Percentiles rank a stretch among this genome's conserved stretches.
Evolutionary conservation across 768 basidiomycete genomes (phyloP).

Genomic region (Roridomyces roridus): DNA sequence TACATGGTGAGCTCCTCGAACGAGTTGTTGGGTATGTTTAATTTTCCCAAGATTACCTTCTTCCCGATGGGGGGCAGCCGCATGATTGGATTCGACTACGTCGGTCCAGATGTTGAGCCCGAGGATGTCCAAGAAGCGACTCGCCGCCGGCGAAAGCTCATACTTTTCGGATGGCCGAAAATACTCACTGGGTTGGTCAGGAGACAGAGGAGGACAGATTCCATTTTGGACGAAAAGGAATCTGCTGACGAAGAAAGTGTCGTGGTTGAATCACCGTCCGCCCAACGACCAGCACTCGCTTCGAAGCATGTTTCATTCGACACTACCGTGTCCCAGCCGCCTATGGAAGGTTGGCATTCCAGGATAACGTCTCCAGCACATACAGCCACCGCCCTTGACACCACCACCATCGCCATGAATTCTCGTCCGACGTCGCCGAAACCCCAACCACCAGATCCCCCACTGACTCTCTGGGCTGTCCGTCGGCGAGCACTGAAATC

Average conservation of each 20-base stretch:
- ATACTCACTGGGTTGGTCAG: background rate
- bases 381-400: constrained; percentile 9
- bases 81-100: constrained; percentile 66
- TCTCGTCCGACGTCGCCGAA: background rate
- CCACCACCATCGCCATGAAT: background rate
- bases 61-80: constrained; percentile 68
- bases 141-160: constrained; percentile 21
- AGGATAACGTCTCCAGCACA: constrained; percentile 7
- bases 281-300: background rate
- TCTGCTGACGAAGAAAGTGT: constrained; percentile 17
- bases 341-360: constrained; percentile 3
- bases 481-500: background rate
- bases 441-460: background rate
- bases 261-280: constrained; percentile 6
- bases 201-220: background rate
- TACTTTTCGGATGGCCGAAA: constrained; percentile 12
- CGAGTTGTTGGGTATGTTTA: background rate
- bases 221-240: background rate
- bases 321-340: background rate
- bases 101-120: constrained; percentile 65
- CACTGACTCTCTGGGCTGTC: background rate
- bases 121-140: constrained; percentile 59
- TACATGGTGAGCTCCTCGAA: constrained; percentile 51
- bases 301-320: constrained; percentile 11
- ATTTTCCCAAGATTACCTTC: constrained; percentile 55